Evolutionary conservation across 768 basidiomycete species (phyloP).

Genomic region (Aureoboletus auriporus): DNA sequence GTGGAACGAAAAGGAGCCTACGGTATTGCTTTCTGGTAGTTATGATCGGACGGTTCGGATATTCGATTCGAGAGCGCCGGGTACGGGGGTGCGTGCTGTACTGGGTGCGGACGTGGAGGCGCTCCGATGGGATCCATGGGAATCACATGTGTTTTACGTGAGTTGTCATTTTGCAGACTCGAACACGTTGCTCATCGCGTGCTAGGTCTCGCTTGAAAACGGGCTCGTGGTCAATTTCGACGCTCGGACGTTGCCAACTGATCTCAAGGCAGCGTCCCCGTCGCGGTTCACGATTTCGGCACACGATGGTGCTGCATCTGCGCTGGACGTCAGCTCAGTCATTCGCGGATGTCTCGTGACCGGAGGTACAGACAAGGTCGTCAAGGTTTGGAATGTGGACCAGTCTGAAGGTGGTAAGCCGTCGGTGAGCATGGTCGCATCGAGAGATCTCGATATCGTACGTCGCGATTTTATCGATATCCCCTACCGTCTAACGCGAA

Average conservation of each 20-base stretch:
- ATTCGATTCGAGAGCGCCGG: constrained; percentile 86
- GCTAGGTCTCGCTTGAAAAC: constrained; percentile 89
- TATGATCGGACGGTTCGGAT: constrained; percentile 94
- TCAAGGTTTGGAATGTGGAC: constrained; percentile 95
- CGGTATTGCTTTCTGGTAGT: constrained; percentile 87
- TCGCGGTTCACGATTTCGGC: constrained; percentile 88
- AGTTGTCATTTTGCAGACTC: constrained; percentile 23
- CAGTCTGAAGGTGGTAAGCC: constrained; percentile 58
- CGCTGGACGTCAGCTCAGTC: constrained; percentile 87
- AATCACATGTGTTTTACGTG: constrained; percentile 82
- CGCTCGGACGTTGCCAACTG: constrained; percentile 73
- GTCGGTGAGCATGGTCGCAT: constrained; percentile 78
- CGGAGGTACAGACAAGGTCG: constrained; percentile 91
- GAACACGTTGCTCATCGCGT: background rate
- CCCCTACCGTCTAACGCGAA: background rate
- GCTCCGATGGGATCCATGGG: constrained; percentile 95
- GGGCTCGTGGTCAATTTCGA: constrained; percentile 93
- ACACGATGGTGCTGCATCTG: constrained; percentile 87
- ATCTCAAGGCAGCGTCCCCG: constrained; percentile 58
- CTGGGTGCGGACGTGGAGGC: constrained; percentile 93
- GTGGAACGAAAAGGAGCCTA: constrained; percentile 89
- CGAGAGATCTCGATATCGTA: constrained; percentile 89
- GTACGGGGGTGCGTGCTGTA: constrained; percentile 76
- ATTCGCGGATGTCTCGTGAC: constrained; percentile 89
- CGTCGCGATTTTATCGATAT: constrained; percentile 22